Evolutionary conservation across 2,329 filamentous ascomycete species (phyloP), one percentile per base, ranked within the genome.

Genomic region (Fonsecaea erecta): DNA sequence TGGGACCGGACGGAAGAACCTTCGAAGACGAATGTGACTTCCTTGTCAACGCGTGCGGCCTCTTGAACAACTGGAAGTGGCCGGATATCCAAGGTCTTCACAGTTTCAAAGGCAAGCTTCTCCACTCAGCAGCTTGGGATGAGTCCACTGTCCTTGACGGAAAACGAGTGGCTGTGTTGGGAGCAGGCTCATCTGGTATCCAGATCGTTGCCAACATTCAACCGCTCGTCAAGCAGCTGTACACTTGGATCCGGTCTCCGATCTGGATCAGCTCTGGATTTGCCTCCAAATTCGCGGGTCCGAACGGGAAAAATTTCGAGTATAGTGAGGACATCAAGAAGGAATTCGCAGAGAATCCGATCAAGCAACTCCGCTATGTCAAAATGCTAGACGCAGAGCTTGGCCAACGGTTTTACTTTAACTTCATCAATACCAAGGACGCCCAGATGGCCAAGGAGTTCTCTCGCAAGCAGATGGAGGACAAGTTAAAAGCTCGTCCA

Each of bases 181-280:
- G 72, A 1, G 67, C 65, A 35, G 72, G 72, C 18, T 69, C 68
- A 5, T 66, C 61, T 2, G 71, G 65, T 5, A 64, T 72, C 16
- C 70, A 73, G 46, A 59, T 71, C 24, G 69, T 80, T 14, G 76
- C 78, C 0, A 75, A 74, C 0, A 75, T 80, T 52, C 75, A 79
- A 52, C 73, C 76, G 3, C 69, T 77, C 12, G 78, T 75, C 66
- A 65, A 40, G n/a, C 66, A 71, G 35, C 16, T 75, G 0, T 70
- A 72, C 16, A 75, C 71, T 51, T 75, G 69, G 59, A 68, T 75
- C 24, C 71, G 74, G 2, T 64, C 55, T 14, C 64, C 73, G 1
- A 75, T 71, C 4, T 76, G 73, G 72, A 60, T 76, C 2, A 67
- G 37, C 12, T 8, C 60, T 48, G 6, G 72, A 70, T 57, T 67